Evolutionary conservation across 768 basidiomycete species (phyloP), one percentile per base, ranked within the genome.

Genomic region (Leccinum disarticulatum): DNA sequence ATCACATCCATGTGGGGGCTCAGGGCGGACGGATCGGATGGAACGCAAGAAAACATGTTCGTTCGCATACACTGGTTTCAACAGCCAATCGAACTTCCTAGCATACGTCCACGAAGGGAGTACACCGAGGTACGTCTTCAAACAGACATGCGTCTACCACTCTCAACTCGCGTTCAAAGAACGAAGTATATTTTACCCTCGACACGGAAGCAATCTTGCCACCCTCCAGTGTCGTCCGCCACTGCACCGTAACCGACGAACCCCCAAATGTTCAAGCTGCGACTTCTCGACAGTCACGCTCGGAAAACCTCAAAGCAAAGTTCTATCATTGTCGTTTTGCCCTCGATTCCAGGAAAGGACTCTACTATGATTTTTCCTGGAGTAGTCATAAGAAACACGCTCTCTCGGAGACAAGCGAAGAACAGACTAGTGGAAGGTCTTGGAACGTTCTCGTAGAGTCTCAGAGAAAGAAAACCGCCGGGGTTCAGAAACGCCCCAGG

Each of bases 1-100:
- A 85, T 93, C 51, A 75, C 83, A 17, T 77, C 87, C 0, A 83
- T 93, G 78, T 91, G 88, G 87, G 82, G 88, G 7, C 72, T 66
- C 63, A 58, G 51, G 55, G 74, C 57, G 2, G 74, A 73, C 8
- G 68, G 68, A 0, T 66, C 55, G 25, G 71, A 76, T 36, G 68
- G 68, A n/a, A 70, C 66, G 2, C 64, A 55, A 25, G 64, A 71
- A 38, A 79, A 75, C 52, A 84, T 86, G 77, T 78, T 82, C 57
- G 72, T 88, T 25, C 79, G 82, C 28, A 73, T 92, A 25, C 90
- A 91, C 64, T 93, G 90, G 90, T 93, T 92, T 66, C 73, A 89
- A 61, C 75, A 84, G 33, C 89, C 88, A 1, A 72, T 75, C 0
- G 85, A 92, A 68, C 74, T 91, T 59, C 81, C 89, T 7, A 73